These are phyloP conservation scores for Mycena polygramma DNA, from an alignment of 768 basidiomycete species.

Conservation along the genomic window DNA sequence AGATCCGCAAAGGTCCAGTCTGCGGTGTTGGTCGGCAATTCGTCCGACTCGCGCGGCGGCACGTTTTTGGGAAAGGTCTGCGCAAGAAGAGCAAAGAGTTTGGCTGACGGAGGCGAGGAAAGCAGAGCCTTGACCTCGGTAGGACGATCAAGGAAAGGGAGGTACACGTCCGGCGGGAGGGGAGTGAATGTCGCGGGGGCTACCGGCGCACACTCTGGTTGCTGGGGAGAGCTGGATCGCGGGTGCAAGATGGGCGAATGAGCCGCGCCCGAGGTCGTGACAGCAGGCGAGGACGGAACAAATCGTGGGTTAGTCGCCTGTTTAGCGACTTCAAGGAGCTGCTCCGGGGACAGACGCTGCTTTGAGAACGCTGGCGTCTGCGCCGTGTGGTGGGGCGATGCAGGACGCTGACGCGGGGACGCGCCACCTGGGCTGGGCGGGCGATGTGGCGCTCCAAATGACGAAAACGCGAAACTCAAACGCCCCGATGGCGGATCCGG, in stretches of 20 bases:
- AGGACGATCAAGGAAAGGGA: conserved; percentile 90
- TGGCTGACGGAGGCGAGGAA: conserved; percentile 72
- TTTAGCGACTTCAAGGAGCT: conserved; percentile 80
- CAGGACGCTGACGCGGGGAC: conserved; percentile 63
- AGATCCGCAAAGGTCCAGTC: conserved; percentile 83
- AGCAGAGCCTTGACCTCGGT: conserved; percentile 81
- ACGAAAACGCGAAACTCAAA: conserved; percentile 76
- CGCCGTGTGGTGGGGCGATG: conserved; percentile 59
- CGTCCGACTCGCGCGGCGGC: conserved; percentile 40
- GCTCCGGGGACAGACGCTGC: conserved; percentile 75
- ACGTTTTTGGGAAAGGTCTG: conserved; percentile 69
- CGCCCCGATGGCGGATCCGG: conserved; percentile 45
- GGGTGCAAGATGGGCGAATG: conserved; percentile 41
- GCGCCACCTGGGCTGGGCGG: conserved; percentile 46
- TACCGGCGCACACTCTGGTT: conserved; percentile 32
- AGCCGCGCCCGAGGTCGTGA: conserved; percentile 32
- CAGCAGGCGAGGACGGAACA: conserved; percentile 36
- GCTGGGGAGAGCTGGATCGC: conserved; percentile 32
- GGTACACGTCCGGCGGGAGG: conserved; percentile 80
- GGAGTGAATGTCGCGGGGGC: conserved; percentile 77
- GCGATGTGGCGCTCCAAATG: conserved; percentile 58
- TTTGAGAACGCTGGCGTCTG: conserved; percentile 53
- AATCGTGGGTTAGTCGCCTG: conserved; percentile 62
- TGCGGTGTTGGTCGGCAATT: conserved; percentile 66
- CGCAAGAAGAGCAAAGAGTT: conserved; percentile 78